Base-by-base conservation (phyloP, 2,329 filamentous ascomycete species). In the Bertia moriformis region DNA sequence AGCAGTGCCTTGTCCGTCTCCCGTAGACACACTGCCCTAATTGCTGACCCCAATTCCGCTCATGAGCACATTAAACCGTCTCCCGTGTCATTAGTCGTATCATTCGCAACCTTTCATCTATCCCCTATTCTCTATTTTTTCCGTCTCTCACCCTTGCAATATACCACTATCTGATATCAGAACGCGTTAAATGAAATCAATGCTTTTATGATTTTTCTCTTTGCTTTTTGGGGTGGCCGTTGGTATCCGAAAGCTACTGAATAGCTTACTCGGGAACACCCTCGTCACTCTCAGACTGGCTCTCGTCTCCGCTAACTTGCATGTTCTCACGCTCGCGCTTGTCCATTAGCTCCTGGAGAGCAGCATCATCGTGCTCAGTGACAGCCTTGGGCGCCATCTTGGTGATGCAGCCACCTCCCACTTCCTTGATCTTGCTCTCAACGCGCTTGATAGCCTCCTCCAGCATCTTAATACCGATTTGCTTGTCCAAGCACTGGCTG, bases 361-460 rank as follows among this genome's bases (percentile, higher is more conserved):
- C 88, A 18, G 89, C 91, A 55, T 98, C 91, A 53, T 98, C 93
- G 60, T 87, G 93, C 71, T 96, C 93, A 1, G 91, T 98, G 45
- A 98, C 91, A 3, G 93, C 91, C 78, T 96, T 96, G 49, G 91
- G 91, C 53, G 91, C 88, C 91, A 98, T 98, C 77, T 93, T 94
- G 51, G 95, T 82, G 33, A 80, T 73, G 54, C 89, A 82, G 55
- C 76, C 78, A 44, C 91, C 91, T 40, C 83, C 83, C 1, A 83
- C 73, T 36, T 62, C 68, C 56, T 78, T 75, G 56, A 98, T 98
- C 59, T 72, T 87, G 54, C 66, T 72, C 51, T 82, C 73, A 51
- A 98, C 88, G 51, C 88, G 84, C 52, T 83, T 70, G 50, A 98
- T 98, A 14, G 91, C 86, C 54, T 86, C 80, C 60, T 94, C 85